Evolutionary conservation across 192 early-diverging fungal genomes (phyloP), one percentile per base, ranked within the genome.

Genomic region (Martensiomyces pterosporus): DNA sequence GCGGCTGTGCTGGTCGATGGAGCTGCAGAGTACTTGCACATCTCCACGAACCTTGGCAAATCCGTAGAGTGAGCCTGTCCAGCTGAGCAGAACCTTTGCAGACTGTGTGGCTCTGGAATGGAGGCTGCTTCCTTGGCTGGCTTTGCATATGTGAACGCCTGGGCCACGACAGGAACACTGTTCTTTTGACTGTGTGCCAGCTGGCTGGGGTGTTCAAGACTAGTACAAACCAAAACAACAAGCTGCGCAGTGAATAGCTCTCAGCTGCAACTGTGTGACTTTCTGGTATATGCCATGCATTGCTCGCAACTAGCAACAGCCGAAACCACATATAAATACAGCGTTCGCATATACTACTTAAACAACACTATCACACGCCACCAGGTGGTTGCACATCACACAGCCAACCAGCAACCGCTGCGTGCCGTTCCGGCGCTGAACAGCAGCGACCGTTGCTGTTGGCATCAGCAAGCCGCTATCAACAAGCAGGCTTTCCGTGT

Each of bases 401-500:
- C 68, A 55, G 25, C 68, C 68, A 13, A 72, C 17, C 15, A 72
- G 57, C 24, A 72, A 25, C 12, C 61, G 60, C 57, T 60, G 43
- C 34, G 49, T 24, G 38, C 47, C 24, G 48, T 64, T 64, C 26
- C 61, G 55, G 23, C 68, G 68, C 52, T 72, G 68, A 40, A 72
- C 19, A 7, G 51, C 68, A 8, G 68, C 68, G 25, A 72, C 47
- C 1, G 68, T 72, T 10, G 68, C 68, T 7, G 57, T 60, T 9
- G 68, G 68, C 68, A 72, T 64, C 10, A 72, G 16, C n/a, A 13
- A 42, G 49, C 15, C 68, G 21, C 69, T 60, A 24, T 73, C 69
- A 1, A 65, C 24, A 8, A 73, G 41, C 24, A 73, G 27, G 12
- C 34, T 45, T 25, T 73, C 62, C 18, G 47, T 33, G 35, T 49